Base-by-base conservation (phyloP, 495 filamentous ascomycete genomes). In the Terfezia claveryi region DNA sequence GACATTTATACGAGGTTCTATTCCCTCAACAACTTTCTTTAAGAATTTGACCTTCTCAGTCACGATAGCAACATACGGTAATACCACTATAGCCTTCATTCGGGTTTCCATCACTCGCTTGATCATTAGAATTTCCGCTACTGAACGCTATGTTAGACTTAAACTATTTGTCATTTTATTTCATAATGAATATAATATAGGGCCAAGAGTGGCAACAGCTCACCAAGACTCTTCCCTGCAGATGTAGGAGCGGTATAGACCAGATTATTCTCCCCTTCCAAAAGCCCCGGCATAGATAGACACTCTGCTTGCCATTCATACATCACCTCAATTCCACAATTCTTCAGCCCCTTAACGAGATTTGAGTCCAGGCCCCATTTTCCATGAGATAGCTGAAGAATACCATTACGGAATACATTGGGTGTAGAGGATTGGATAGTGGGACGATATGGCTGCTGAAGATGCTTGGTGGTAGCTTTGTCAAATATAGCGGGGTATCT, bases 271-370 rank as follows among this genome's bases (percentile, higher is more conserved):
- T 78, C 69, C 17, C 83, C 83, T 10, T 68, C 59, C 2, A 91
- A 66, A 14, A 87, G 68, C 8, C 83, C 85, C 1, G 74, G 76
- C 1, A 79, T 76, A 38, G 83, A 67, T 16, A 89, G 69, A 63
- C 85, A 91, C 36, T 80, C 78, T n/a, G 81, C 79, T 67, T 89
- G 85, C 85, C 85, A 89, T 2, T 80, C 77, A 61, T 88, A 88
- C 57, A 88, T 87, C 54, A 67, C 72, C 23, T 68, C 72, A 46
- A 89, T 80, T 7, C 83, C 82, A 36, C 80, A 67, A 0, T 68
- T 65, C 14, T 71, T 72, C 59, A 88, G 77, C 62, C 87, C 87
- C 23, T 69, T 67, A 3, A 84, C 76, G 3, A 87, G 68, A 4
- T 72, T 59, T 4, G 67, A 58, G 36, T 80, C 76, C 17, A 91